Evolutionary conservation across 164 flowering plant genomes (phyloP).

Genomic region (Kingdonia uniflora): DNA sequence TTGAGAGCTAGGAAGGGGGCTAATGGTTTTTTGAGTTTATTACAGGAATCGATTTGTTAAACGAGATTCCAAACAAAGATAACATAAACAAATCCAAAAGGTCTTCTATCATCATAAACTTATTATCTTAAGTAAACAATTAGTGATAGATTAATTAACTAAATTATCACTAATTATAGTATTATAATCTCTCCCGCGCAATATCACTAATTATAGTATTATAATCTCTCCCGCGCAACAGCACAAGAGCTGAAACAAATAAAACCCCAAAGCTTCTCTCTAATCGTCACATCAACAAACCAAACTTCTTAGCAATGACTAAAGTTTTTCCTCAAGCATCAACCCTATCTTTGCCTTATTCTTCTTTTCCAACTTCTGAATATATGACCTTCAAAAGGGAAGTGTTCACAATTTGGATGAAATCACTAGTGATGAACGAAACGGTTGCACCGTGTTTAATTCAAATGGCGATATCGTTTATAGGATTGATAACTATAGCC

Average conservation of each 20-base stretch:
- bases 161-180: not conserved
- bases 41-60: too few relatives aligned
- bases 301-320: slow-evolving; percentile 25
- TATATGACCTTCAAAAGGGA: slow-evolving; percentile 15
- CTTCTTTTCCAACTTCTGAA: slow-evolving; percentile 9
- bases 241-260: not conserved
- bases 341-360: not conserved
- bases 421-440: slow-evolving; percentile 23
- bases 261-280: not conserved
- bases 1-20: too few relatives aligned
- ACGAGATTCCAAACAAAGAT: too few relatives aligned
- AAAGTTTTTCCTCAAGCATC: slow-evolving; percentile 19
- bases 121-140: too few relatives aligned
- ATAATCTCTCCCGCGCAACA: too few relatives aligned
- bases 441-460: slow-evolving; percentile 34
- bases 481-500: slow-evolving; percentile 32
- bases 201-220: not conserved
- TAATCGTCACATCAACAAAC: not conserved
- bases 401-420: slow-evolving; percentile 39
- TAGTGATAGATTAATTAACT: too few relatives aligned
- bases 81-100: too few relatives aligned
- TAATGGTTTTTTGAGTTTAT: too few relatives aligned
- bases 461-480: slow-evolving; percentile 26
- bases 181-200: too few relatives aligned
- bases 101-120: too few relatives aligned